A percentile compares a stretch with the other conserved stretches of the same genome.
These are phyloP conservation scores for Dalbergia cultrata DNA, from an alignment of 306 rosid species.

Conservation along the genomic window DNA sequence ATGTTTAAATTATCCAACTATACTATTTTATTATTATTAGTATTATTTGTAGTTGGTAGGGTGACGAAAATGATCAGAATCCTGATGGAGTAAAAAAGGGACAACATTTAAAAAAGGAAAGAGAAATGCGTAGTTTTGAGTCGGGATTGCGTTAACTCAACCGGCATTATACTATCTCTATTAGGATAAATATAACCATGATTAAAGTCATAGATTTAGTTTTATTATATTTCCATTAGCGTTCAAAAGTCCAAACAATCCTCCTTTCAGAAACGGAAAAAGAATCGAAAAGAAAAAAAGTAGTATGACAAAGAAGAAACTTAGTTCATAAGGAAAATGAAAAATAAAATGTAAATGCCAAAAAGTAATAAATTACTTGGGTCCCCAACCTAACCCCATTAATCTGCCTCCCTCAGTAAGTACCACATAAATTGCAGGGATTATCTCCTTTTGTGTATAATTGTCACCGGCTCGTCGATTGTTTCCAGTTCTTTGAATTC, in stretches of 20 bases:
- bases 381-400: background rate
- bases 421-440: background rate
- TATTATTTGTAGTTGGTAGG: no score
- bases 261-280: conserved; percentile 15
- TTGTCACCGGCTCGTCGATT: background rate
- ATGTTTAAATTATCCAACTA: no score
- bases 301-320: conserved; percentile 34
- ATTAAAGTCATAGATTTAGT: background rate
- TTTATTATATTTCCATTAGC: conserved; percentile 18
- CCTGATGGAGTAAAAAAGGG: background rate
- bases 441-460: no score
- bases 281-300: background rate
- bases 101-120: background rate
- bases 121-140: background rate
- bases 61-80: no score
- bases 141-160: background rate
- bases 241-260: conserved; percentile 14
- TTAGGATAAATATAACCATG: background rate
- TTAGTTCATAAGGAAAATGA: conserved; percentile 18
- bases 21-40: no score
- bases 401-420: background rate
- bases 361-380: conserved; percentile 1
- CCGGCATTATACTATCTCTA: background rate
- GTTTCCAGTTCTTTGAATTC: background rate
- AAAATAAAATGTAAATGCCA: background rate